Base-by-base conservation (phyloP, 257 asterid genomes). In the Solanum paucissectum region DNA sequence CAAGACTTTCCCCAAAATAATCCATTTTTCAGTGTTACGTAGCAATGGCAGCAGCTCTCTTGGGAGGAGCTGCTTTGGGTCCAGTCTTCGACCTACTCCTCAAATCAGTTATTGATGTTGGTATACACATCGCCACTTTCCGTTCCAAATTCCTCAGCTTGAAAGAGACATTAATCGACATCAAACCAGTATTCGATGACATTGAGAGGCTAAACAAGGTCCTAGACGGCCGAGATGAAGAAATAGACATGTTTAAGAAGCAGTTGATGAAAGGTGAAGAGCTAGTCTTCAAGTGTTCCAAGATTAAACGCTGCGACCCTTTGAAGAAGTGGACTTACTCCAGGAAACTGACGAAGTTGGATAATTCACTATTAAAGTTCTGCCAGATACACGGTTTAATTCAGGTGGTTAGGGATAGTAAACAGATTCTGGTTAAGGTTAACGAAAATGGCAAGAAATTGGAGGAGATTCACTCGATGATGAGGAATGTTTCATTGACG, bases 321-420 rank as follows among this genome's bases (percentile, higher is more conserved):
- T 29, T 73, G 25, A 87, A 85, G 82, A 89, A 81, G 77, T 77
- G 84, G 38, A 84, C 12, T 68, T 90, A 87, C 83, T 87, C 92
- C 64, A 86, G 76, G 62, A 89, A 90, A 79, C 27, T 93, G 3
- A 89, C 76, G 46, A 49, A 29, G 5, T 86, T 91, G 83, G 89
- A 81, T 3, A 5, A 18, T 12, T 87, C 87, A 6, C 87, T 92
- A 13, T 1, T 83, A 29, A 85, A 37, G 62, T 89, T 89, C 66
- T 91, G 88, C 12, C 88, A 89, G 88, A 18, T 90, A 6, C 83
- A 87, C 75, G 94, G 87, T 55, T 88, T 88, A 14, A 90, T 91
- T 9, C 89, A 88, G 83, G 68, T 77, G 12, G 13, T 18, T 27
- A 89, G 91, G 20, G 94, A 92, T 85, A 89, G 23, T 13, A 91